phyloP scores from a whole-genome alignment of 495 filamentous ascomycete genomes.

The Hyaloscypha bicolor region DNA sequence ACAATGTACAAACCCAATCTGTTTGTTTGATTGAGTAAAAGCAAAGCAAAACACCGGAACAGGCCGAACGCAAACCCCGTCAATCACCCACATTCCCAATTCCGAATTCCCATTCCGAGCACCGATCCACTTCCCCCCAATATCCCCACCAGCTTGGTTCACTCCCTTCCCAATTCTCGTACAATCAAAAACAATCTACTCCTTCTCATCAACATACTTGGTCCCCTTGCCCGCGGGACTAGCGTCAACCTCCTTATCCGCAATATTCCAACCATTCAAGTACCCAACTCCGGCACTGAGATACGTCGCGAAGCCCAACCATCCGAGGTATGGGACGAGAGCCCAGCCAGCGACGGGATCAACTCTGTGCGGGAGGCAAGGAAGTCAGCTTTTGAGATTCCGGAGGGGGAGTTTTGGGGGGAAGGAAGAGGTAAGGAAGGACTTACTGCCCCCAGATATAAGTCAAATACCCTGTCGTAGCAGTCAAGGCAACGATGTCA shows the following conservation, averaged over 20 bases:
- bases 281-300: slow-evolving; percentile 70
- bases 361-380: slow-evolving; percentile 41
- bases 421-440: no score
- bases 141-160: not conserved
- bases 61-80: not conserved
- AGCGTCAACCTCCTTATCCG: slow-evolving; percentile 40
- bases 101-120: not conserved
- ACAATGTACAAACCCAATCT: not conserved
- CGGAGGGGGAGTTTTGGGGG: no score
- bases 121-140: not conserved
- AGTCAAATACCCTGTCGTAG: slow-evolving; percentile 67
- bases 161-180: not conserved
- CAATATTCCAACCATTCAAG: slow-evolving; percentile 76
- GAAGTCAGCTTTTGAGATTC: no score
- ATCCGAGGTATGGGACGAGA: slow-evolving; percentile 63
- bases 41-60: not conserved
- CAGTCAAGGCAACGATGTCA: slow-evolving; percentile 74
- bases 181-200: slow-evolving; percentile 1
- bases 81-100: not conserved
- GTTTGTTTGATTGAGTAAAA: not conserved
- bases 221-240: slow-evolving; percentile 30
- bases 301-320: slow-evolving; percentile 86
- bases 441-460: slow-evolving; percentile 61
- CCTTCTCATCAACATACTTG: slow-evolving; percentile 46
- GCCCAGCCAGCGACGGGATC: slow-evolving; percentile 72